A percentile compares a stretch with the other conserved stretches of the same genome.
Evolutionary conservation across 2,329 filamentous ascomycete species (phyloP).

Genomic region (Phyllosticta citriasiana): DNA sequence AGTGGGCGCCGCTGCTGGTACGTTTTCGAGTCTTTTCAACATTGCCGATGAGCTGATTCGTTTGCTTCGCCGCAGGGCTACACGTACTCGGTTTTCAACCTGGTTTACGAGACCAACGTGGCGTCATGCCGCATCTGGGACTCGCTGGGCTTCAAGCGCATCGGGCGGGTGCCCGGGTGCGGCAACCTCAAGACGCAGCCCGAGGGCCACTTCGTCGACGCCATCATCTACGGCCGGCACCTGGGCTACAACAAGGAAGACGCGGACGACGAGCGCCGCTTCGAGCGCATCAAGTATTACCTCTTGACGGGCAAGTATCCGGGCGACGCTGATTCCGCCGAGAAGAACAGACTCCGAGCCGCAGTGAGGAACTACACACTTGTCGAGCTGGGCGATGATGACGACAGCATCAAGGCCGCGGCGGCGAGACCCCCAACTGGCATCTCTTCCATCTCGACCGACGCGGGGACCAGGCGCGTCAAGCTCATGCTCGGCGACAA

Average conservation of each 20-base stretch:
- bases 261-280: slow-evolving; percentile 86
- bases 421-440: background rate
- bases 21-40: slow-evolving; percentile 9
- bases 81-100: slow-evolving; percentile 86
- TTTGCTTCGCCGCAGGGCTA: slow-evolving; percentile 50
- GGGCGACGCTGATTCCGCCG: slow-evolving; percentile 81
- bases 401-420: slow-evolving; percentile 7
- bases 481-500: slow-evolving; percentile 96
- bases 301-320: slow-evolving; percentile 92
- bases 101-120: slow-evolving; percentile 89
- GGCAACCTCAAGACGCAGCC: slow-evolving; percentile 41
- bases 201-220: slow-evolving; percentile 36
- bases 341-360: slow-evolving; percentile 88
- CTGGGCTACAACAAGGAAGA: slow-evolving; percentile 59
- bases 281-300: slow-evolving; percentile 98
- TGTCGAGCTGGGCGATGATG: slow-evolving; percentile 30
- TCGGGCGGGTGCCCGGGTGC: slow-evolving; percentile 59
- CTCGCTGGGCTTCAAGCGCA: slow-evolving; percentile 81
- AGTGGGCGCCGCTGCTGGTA: slow-evolving; percentile 43
- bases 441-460: background rate
- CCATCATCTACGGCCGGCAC: slow-evolving; percentile 52
- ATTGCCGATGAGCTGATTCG: background rate
- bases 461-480: background rate
- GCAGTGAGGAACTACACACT: slow-evolving; percentile 94
- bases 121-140: slow-evolving; percentile 89